Percentiles rank a stretch among this genome's conserved stretches.
phyloP scores from a whole-genome alignment of 2,329 filamentous ascomycete species.

The Pleurostoma richardsiae region DNA sequence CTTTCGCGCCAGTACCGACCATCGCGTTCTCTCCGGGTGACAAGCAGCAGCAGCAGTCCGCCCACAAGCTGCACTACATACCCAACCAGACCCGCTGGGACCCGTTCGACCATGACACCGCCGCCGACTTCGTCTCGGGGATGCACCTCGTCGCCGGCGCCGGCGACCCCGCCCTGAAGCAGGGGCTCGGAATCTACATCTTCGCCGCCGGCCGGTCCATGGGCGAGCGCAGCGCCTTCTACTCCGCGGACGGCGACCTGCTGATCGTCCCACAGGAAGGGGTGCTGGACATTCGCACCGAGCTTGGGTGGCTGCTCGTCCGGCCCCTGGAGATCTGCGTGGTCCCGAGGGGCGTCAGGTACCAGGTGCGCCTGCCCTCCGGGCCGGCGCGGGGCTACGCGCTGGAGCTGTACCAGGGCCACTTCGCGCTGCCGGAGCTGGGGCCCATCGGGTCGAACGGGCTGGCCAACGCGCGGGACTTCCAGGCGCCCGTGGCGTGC shows the following conservation, averaged over 20 bases:
- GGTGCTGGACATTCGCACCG: constrained; percentile 69
- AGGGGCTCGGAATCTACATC: constrained; percentile 73
- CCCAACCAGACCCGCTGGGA: constrained; percentile 82
- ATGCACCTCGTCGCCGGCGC: constrained; percentile 72
- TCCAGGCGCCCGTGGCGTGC: constrained; percentile 64
- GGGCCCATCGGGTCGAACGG: constrained; percentile 71
- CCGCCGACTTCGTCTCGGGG: constrained; percentile 47
- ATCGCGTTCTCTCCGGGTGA: neutral
- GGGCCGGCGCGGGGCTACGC: constrained; percentile 68
- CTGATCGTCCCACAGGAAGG: constrained; percentile 73
- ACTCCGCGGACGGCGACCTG: constrained; percentile 77
- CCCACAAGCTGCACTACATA: constrained; percentile 59
- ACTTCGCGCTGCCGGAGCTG: constrained; percentile 67
- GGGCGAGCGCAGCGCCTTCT: constrained; percentile 71
- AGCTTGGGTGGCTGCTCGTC: constrained; percentile 70
- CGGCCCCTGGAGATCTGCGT: constrained; percentile 74
- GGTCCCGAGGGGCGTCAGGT: constrained; percentile 69
- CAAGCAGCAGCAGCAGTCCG: constrained; percentile 10
- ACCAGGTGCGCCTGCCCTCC: constrained; percentile 61
- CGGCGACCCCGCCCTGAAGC: constrained; percentile 74
- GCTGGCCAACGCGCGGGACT: constrained; percentile 71
- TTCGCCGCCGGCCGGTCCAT: constrained; percentile 78
- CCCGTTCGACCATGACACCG: constrained; percentile 62
- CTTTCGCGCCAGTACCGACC: constrained; percentile 39
- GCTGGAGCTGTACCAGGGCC: constrained; percentile 67